Evolutionary conservation across 768 basidiomycete species (phyloP), one percentile per base, ranked within the genome.

Genomic region (Pholiota molesta): DNA sequence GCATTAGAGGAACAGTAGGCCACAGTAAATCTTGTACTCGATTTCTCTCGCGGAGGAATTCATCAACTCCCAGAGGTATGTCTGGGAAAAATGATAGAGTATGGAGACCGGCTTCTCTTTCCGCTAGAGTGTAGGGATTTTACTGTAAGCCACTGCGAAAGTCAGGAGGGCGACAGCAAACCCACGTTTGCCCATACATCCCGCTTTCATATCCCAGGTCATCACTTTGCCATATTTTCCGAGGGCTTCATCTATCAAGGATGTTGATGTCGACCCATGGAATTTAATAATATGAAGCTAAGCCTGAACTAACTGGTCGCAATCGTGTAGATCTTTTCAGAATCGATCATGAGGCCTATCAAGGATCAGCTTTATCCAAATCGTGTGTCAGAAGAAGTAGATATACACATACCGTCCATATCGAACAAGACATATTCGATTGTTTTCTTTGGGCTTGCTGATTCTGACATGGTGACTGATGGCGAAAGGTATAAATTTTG

Each of bases 201-300:
- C 90, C n/a, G 90, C 87, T 70, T 94, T 94, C 60, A 94, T 92
- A 60, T 91, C 88, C 92, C 92, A 94, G 3, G 90, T 91, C 89
- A 95, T 91, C 64, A 84, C 75, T 63, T 86, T 87, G 28, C 91
- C 92, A 68, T 89, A 88, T 11, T 78, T 80, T 17, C 79, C 84
- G 19, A 96, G 84, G 55, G 94, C 88, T 28, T 85, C 81, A 76
- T 94, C 92, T 90, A 57, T 19, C 51, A 62, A 17, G 29, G 35
- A 57, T 10, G 26, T 51, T 35, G 21, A 35, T 57, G 59, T 33
- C 31, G 19, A 26, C 35, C 29, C 39, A 26, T 49, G 13, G 19
- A 26, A 26, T 5, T 26, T 31, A 31, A 42, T 33, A 19, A 40
- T 16, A 52, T 59, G 39, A 35, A 49, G 47, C 37, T 67, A 33